phyloP scores from a whole-genome alignment of 345 rosid species.

The Fremontodendron californicum region DNA sequence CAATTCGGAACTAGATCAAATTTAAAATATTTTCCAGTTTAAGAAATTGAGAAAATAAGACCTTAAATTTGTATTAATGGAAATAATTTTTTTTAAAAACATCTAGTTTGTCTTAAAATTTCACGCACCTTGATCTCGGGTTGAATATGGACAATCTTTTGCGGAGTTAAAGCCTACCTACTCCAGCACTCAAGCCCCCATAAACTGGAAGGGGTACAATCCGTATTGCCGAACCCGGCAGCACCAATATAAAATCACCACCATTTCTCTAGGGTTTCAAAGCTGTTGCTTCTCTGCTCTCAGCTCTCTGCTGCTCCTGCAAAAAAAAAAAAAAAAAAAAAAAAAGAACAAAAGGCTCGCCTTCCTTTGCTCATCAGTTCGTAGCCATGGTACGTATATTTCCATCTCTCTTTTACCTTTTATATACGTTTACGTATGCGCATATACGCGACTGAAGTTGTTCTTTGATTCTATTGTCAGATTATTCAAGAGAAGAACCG shows the following conservation, averaged over 20 bases:
- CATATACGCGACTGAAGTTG: neutral
- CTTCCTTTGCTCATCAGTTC: neutral
- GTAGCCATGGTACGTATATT: neutral
- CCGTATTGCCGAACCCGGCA: neutral
- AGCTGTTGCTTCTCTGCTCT: neutral
- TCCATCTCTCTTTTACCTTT: neutral
- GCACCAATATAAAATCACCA: neutral
- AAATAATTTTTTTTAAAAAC: too few species aligned
- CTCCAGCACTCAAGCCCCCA: too few species aligned
- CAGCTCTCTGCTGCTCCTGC: neutral
- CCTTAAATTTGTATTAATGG: too few species aligned
- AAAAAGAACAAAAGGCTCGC: too few species aligned
- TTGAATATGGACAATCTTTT: too few species aligned
- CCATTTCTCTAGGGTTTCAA: neutral
- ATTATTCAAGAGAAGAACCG: conserved; percentile 86
- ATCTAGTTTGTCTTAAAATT: too few species aligned
- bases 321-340: neutral
- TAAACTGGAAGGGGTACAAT: neutral
- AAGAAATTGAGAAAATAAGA: too few species aligned
- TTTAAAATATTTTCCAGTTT: too few species aligned
- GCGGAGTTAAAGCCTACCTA: too few species aligned
- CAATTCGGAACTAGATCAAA: too few species aligned
- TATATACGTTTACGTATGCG: neutral
- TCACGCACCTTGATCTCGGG: too few species aligned
- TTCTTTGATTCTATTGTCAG: conserved; percentile 23